phyloP scores from a whole-genome alignment of 148 eudicot species.

The Cornus florida region DNA sequence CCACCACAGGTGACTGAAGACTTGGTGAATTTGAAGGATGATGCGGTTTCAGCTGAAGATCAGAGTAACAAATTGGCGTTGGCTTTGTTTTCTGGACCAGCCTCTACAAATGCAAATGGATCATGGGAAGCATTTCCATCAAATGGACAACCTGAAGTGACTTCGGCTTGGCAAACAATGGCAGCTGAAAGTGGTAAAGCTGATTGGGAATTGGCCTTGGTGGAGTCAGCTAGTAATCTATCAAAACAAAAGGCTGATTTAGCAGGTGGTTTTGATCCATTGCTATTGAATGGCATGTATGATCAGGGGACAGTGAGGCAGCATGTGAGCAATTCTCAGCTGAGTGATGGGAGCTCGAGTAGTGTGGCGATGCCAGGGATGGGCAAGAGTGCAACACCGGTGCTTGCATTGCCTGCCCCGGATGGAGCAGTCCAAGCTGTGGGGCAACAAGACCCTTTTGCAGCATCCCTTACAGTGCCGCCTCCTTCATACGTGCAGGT shows the following conservation, averaged over 20 bases:
- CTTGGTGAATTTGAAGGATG: constrained; percentile 40
- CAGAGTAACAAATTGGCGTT: constrained; percentile 36
- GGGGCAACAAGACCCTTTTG: constrained; percentile 49
- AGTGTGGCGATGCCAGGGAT: constrained; percentile 31
- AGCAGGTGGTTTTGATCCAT: constrained; percentile 44
- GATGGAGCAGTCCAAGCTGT: constrained; percentile 31
- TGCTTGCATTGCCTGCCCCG: constrained; percentile 46
- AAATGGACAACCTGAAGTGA: constrained; percentile 19
- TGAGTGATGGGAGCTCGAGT: constrained; percentile 35
- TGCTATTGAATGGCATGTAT: constrained; percentile 41
- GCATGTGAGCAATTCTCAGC: constrained; percentile 18
- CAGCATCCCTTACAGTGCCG: constrained; percentile 44
- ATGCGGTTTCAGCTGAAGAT: constrained; percentile 32
- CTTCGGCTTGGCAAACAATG: constrained; percentile 39
- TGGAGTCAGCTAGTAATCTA: constrained; percentile 43
- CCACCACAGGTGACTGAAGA: constrained; percentile 28
- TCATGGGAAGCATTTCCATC: constrained; percentile 44
- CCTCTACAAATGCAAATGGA: constrained; percentile 13
- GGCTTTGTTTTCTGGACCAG: constrained; percentile 34
- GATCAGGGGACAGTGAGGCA: constrained; percentile 36
- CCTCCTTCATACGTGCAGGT: constrained; percentile 60
- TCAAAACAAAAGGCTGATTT: constrained; percentile 38
- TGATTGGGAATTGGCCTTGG: constrained; percentile 63
- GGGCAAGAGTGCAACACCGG: constrained; percentile 21
- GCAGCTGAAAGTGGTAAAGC: constrained; percentile 30